Conservation (phyloP, 2,329 filamentous ascomycete genomes). For the Paramyrothecium sp. region DNA sequence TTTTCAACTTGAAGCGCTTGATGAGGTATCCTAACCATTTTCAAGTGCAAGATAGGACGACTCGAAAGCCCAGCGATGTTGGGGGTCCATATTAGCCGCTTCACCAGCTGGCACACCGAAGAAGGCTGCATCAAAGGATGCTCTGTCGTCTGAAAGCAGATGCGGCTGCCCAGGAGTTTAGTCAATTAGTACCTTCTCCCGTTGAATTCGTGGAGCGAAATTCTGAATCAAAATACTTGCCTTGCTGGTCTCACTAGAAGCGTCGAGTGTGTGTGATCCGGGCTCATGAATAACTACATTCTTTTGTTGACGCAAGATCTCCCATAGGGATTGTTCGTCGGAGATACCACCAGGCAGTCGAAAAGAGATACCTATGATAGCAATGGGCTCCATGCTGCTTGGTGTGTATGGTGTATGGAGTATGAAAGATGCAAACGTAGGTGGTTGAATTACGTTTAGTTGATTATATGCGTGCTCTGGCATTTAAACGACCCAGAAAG, state of each 20-base stretch:
- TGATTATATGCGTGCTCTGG: no score
- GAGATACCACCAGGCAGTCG: background rate
- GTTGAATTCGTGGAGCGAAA: background rate
- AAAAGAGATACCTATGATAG: background rate
- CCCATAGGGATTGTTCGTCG: background rate
- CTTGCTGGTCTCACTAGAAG: background rate
- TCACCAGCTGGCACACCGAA: slow-evolving; percentile 24
- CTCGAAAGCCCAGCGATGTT: slow-evolving; percentile 7
- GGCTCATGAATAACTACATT: background rate
- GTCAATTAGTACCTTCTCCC: no score
- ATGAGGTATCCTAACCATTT: background rate
- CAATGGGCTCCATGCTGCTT: background rate
- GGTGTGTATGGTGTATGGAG: no score
- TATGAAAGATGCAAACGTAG: no score
- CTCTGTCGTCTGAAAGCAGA: slow-evolving; percentile 30
- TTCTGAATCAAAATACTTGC: background rate
- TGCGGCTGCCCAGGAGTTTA: slow-evolving; percentile 7
- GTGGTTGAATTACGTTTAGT: no score
- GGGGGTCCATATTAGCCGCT: slow-evolving; percentile 9
- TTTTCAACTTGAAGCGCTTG: no score
- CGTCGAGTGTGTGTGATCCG: background rate
- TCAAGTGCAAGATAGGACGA: slow-evolving; percentile 6
- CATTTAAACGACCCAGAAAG: no score
- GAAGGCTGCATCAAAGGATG: slow-evolving; percentile 35
- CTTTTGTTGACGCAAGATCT: background rate